A percentile compares a stretch with the other conserved stretches of the same genome.
Conservation (phyloP, 495 filamentous ascomycete species). For the Terfezia claveryi region DNA sequence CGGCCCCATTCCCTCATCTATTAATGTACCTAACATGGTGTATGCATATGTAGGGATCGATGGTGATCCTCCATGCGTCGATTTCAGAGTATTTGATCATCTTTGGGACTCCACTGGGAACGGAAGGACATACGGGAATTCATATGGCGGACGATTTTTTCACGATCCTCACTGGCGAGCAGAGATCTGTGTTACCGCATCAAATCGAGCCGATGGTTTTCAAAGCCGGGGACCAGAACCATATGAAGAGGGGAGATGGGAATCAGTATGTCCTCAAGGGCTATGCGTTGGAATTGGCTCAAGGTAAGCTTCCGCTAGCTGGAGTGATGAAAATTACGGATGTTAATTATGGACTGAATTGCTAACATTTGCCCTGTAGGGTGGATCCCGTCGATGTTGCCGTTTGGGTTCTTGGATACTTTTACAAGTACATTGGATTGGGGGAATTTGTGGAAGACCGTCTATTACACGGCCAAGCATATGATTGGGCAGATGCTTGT, state of each 20-base stretch:
- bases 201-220: slow-evolving; percentile 51
- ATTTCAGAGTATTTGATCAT: slow-evolving; percentile 66
- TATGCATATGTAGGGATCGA: slow-evolving; percentile 73
- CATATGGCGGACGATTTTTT: slow-evolving; percentile 88
- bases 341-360: not conserved
- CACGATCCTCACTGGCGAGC: slow-evolving; percentile 57
- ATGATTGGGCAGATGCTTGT: slow-evolving; percentile 48
- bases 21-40: slow-evolving; percentile 34
- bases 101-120: slow-evolving; percentile 68
- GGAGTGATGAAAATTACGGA: not conserved
- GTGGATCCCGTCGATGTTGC: slow-evolving; percentile 78
- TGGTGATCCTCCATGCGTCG: slow-evolving; percentile 65
- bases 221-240: slow-evolving; percentile 52
- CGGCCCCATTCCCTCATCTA: too few species aligned
- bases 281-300: slow-evolving; percentile 72
- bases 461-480: slow-evolving; percentile 43
- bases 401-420: slow-evolving; percentile 66
- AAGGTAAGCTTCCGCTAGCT: slow-evolving; percentile 21
- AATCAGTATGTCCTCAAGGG: slow-evolving; percentile 70
- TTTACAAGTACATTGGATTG: slow-evolving; percentile 56
- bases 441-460: slow-evolving; percentile 55
- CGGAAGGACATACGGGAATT: slow-evolving; percentile 66
- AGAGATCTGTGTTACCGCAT: slow-evolving; percentile 50
- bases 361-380: slow-evolving; percentile 14
- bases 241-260: slow-evolving; percentile 48